Evolutionary conservation across 495 filamentous ascomycete species (phyloP), one percentile per base, ranked within the genome.

Genomic region (Neurospora sp.): DNA sequence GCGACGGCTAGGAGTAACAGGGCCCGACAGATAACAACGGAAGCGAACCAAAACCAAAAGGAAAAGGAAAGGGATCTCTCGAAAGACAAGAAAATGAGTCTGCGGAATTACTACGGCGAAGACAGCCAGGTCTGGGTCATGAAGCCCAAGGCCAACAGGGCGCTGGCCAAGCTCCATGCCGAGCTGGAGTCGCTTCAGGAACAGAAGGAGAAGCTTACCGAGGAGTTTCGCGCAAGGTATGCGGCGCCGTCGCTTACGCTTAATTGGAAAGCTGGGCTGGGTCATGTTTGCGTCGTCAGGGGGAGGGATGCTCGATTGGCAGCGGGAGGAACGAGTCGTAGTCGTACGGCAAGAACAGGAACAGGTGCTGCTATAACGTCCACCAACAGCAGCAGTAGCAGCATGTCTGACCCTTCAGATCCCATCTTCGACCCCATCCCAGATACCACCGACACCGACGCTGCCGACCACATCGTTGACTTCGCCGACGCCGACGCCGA

Each of bases 271-370:
- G 90, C 96, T 0, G 89, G 89, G 1, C 84, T 95, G 5, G 94
- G 96, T 3, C 92, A 99, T 78, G 90, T 96, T 73, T 96, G 92
- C 81, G 94, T 98, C 76, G 88, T 98, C 74, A 97, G 92, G 82
- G 93, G 93, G 38, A 94, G 91, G 81, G 90, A 96, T 75, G 84
- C 88, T 39, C 85, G 79, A 9, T 9, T 66, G 28, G 54, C 54
- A 0, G 15, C 3, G 15, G 54, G 13, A 34, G 31, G 1, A 0
- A 15, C 54, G 13, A 17, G 21, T 62, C 54, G 54, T 54, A 11
- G 48, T 48, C 43, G 43, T 3, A 45, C 42, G 5, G 2, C 5
- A 19, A 13, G 5, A 40, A 2, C 5, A 19, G 39, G 5, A 40
- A 17, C 39, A n/a, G 7, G 42, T 19, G 19, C 19, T 45, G 19